Evolutionary conservation across 176 grass and related monocot genomes (phyloP).

Genomic region (Thinopyrum elongatum): DNA sequence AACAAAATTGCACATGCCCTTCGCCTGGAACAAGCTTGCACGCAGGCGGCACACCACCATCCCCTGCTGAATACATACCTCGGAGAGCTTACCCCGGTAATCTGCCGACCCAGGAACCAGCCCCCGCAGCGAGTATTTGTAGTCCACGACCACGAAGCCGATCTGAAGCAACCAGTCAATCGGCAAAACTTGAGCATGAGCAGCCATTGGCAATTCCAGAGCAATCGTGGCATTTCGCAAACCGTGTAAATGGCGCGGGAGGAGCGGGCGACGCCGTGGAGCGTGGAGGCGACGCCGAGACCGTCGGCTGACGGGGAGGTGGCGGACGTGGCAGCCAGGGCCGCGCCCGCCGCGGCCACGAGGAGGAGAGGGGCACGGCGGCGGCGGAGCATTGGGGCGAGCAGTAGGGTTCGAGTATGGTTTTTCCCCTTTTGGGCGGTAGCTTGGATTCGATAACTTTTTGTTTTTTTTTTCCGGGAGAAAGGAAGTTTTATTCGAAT

Average conservation of each 20-base stretch:
- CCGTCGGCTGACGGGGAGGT: slow-evolving; percentile 21
- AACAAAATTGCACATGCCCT: background rate
- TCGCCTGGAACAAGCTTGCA: slow-evolving; percentile 6
- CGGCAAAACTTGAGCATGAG: background rate
- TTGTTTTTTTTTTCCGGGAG: too few relatives aligned
- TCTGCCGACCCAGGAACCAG: slow-evolving; percentile 45
- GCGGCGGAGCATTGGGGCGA: slow-evolving; percentile 28
- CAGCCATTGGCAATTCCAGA: background rate
- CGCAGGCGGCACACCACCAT: background rate
- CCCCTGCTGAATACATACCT: slow-evolving; percentile 39
- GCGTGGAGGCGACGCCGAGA: slow-evolving; percentile 18
- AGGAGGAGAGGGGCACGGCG: slow-evolving; percentile 34
- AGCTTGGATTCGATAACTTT: too few relatives aligned
- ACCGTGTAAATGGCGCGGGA: slow-evolving; percentile 80
- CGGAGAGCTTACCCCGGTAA: slow-evolving; percentile 66
- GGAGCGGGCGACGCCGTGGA: slow-evolving; percentile 67
- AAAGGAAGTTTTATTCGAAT: too few relatives aligned
- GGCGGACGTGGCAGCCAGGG: slow-evolving; percentile 19
- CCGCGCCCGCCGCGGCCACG: slow-evolving; percentile 26
- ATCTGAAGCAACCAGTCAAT: slow-evolving; percentile 47
- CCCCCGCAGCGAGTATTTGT: slow-evolving; percentile 69
- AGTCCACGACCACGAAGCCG: slow-evolving; percentile 65
- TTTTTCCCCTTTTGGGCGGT: background rate
- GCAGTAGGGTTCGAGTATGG: background rate
- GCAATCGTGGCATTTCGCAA: background rate